These are phyloP conservation scores for Nakazawaea ambrosiae DNA, from an alignment of 805 yeast genomes.

Conservation along the genomic window DNA sequence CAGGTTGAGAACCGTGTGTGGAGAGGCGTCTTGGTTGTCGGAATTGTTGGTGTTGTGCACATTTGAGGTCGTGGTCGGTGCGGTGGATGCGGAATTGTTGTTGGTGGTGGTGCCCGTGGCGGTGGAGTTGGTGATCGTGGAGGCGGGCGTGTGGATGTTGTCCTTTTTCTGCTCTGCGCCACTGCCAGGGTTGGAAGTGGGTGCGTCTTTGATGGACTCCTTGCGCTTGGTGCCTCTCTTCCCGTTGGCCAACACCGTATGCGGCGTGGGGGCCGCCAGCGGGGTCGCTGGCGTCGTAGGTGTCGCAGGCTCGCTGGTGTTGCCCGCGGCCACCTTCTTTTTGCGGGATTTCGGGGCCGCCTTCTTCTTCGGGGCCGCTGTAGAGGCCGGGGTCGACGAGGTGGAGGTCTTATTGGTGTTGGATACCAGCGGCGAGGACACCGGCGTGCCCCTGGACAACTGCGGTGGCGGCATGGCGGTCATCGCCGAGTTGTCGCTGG, in stretches of 20 bases:
- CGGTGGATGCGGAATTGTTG: not conserved
- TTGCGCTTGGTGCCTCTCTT: conserved; percentile 12
- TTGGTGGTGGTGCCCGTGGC: not conserved
- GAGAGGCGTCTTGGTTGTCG: not conserved
- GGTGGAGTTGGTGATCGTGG: not conserved
- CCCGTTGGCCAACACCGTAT: conserved; percentile 8
- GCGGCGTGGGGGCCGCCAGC: conserved; percentile 5
- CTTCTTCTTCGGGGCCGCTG: conserved; percentile 19
- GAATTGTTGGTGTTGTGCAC: not conserved
- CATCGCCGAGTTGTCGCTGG: conserved; percentile 3
- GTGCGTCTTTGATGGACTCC: conserved; percentile 9
- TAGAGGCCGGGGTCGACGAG: conserved; percentile 13
- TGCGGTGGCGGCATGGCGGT: conserved; percentile 21
- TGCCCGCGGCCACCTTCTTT: conserved; percentile 14
- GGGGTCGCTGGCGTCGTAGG: conserved; percentile 34
- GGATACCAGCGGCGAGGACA: conserved; percentile 15
- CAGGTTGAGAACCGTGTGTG: not conserved
- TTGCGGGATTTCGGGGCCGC: conserved; percentile 15
- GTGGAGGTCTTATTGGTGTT: conserved; percentile 4
- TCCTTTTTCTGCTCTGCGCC: conserved; percentile 3
- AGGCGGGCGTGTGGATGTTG: not conserved
- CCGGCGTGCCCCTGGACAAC: conserved; percentile 15
- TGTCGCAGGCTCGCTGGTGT: conserved; percentile 32
- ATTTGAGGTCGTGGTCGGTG: no score
- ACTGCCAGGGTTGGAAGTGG: conserved; percentile 1